phyloP scores from a whole-genome alignment of 2,329 filamentous ascomycete genomes.

The Furcasterigmium furcatum region DNA sequence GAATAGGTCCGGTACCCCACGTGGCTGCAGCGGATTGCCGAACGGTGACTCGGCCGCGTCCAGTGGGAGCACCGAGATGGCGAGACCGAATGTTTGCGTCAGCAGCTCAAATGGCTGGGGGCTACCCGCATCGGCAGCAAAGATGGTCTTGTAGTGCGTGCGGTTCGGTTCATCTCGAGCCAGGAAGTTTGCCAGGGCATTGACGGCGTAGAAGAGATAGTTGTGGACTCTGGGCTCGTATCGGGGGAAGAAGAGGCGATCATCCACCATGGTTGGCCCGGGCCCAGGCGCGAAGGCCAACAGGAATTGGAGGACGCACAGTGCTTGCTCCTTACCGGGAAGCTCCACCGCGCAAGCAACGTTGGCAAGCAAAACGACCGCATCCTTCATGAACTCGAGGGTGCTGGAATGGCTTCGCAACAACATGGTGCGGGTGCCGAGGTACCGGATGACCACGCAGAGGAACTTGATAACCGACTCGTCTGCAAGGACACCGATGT shows the following conservation, averaged over 20 bases:
- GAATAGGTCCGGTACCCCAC: background rate
- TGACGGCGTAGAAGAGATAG: constrained; percentile 86
- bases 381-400: constrained; percentile 95
- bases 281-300: constrained; percentile 85
- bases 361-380: constrained; percentile 86
- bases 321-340: constrained; percentile 80
- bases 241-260: constrained; percentile 66
- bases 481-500: constrained; percentile 72
- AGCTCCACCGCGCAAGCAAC: constrained; percentile 77
- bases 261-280: constrained; percentile 53
- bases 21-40: background rate
- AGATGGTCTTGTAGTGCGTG: constrained; percentile 77
- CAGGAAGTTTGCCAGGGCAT: constrained; percentile 85
- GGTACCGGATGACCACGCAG: constrained; percentile 76
- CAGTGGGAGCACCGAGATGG: constrained; percentile 81
- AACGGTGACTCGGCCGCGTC: constrained; percentile 21
- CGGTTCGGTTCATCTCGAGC: constrained; percentile 93
- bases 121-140: constrained; percentile 66
- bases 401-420: constrained; percentile 80
- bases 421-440: constrained; percentile 86
- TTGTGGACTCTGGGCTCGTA: constrained; percentile 81
- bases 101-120: constrained; percentile 73
- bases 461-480: constrained; percentile 79
- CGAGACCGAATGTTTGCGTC: constrained; percentile 81
- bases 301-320: constrained; percentile 83